These are phyloP conservation scores for rapeseed (Brassica napus) DNA, from an alignment of 345 rosid genomes.

Conservation along the genomic window DNA sequence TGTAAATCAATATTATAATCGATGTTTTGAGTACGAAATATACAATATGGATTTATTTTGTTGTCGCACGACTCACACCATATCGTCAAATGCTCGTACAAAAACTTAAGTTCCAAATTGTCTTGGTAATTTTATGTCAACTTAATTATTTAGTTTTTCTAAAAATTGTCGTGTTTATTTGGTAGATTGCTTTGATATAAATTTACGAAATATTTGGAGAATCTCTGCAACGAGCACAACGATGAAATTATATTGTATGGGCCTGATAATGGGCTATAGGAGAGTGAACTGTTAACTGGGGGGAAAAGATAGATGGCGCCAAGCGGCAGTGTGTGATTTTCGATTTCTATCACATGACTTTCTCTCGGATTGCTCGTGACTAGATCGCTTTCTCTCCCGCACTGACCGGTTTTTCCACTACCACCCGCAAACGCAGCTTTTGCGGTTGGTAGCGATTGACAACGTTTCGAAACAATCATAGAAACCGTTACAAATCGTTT, in stretches of 20 bases:
- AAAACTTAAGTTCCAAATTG: not conserved
- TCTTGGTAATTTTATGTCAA: not conserved
- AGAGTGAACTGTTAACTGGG: not conserved
- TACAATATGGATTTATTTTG: not conserved
- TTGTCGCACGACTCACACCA: not conserved
- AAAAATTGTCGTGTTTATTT: not conserved
- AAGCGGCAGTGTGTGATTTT: slow-evolving; percentile 32
- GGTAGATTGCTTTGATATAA: not conserved
- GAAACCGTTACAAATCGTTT: no score
- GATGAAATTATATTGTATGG: not conserved
- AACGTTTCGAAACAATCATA: no score
- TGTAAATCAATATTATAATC: no score
- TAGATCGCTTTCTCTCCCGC: no score
- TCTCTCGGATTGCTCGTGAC: no score
- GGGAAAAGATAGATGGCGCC: slow-evolving; percentile 24
- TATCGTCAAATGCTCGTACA: not conserved
- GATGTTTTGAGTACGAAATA: no score
- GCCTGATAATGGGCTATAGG: not conserved
- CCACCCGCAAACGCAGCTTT: no score
- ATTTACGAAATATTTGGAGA: not conserved
- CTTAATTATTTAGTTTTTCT: no score
- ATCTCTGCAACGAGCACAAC: not conserved
- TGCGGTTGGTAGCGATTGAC: no score
- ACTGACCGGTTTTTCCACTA: no score
- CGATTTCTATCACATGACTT: not conserved